A percentile compares a stretch with the other conserved stretches of the same genome.
phyloP scores from a whole-genome alignment of 257 asterid species.

The Rehmannia glutinosa region DNA sequence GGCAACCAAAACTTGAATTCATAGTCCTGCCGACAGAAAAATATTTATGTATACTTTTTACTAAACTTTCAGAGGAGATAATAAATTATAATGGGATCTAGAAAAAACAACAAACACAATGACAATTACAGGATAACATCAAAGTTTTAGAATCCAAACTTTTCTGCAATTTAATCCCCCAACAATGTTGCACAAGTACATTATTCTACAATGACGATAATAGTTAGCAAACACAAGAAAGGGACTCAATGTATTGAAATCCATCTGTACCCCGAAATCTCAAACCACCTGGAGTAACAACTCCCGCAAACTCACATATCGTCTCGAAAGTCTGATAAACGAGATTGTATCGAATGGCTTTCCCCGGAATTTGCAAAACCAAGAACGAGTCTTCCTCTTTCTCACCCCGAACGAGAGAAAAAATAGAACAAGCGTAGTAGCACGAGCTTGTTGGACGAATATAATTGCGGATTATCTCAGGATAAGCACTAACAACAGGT shows the following conservation, averaged over 20 bases:
- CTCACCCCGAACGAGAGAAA: background rate
- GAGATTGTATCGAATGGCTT: background rate
- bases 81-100: too few species aligned
- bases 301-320: background rate
- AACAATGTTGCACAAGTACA: background rate
- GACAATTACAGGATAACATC: too few species aligned
- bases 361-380: background rate
- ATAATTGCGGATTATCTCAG: background rate
- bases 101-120: too few species aligned
- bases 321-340: background rate
- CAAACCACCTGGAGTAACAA: background rate
- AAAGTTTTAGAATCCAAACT: too few species aligned
- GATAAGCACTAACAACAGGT: constrained; percentile 1
- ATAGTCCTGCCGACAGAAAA: too few species aligned
- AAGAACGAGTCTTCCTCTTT: background rate
- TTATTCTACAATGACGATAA: background rate
- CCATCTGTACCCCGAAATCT: background rate
- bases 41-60: too few species aligned
- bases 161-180: background rate
- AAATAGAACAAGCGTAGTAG: background rate
- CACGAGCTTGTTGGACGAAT: background rate
- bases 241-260: constrained; percentile 23
- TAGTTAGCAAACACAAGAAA: background rate
- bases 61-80: too few species aligned
- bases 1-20: too few species aligned